Evolutionary conservation across 306 rosid genomes (phyloP), one percentile per base, ranked within the genome.

Genomic region (Prunus mira): DNA sequence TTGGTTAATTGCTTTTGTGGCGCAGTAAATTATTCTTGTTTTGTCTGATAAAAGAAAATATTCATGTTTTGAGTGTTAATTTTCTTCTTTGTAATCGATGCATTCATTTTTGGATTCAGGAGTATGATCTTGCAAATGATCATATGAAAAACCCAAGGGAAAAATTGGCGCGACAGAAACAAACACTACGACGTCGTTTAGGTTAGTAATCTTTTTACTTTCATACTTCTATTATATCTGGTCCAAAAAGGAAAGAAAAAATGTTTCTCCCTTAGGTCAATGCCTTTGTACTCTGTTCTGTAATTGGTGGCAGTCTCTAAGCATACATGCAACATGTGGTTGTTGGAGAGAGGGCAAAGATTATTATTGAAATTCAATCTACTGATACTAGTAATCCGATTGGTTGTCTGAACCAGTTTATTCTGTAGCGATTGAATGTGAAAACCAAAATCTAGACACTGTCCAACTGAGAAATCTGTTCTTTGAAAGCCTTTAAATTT

Each of bases 121-220:
- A 94, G 84, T 94, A 88, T 45, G 98, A 94, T 83, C 77, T 90
- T 18, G 87, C 80, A 65, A 90, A 67, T 84, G 98, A 94, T 67
- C 90, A 79, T 67, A 60, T 62, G 79, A 92, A 92, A 82, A 92
- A 83, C 76, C 93, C 98, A 6, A 91, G 85, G 89, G 96, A 94
- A 84, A 88, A 96, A 20, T 77, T 94, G 88, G 98, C 94, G 81
- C 95, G 96, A 70, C 98, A 94, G 67, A 94, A 94, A 78, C 97
- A 90, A 86, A 90, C 89, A 79, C 98, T 94, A 73, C 93, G 89
- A 65, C 93, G 95, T 12, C 97, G 97, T 58, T 82, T 94, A 72
- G 98, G 98, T 92, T 72, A 72, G 77, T 71, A 61, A n/a, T 56
- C 41, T 49, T 32, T 32, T 20, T 65, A 12, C 24, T 57, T 67